A percentile compares a stretch with the other conserved stretches of the same genome.
These are phyloP conservation scores for Magnolia kwangsiensis DNA, from an alignment of 164 flowering plant genomes.

Conservation along the genomic window DNA sequence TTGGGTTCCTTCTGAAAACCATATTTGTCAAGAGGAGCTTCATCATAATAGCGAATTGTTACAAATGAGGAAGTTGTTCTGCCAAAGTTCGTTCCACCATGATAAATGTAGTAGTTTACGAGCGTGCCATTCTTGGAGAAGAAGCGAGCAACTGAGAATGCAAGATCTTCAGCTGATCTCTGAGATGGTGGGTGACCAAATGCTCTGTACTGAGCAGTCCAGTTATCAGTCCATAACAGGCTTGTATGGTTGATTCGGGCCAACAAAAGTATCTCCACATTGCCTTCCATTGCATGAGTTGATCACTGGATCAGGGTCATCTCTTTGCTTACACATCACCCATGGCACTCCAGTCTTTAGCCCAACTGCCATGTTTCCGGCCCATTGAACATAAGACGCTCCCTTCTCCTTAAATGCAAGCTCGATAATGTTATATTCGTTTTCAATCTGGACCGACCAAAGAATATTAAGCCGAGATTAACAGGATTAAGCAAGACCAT, in stretches of 20 bases:
- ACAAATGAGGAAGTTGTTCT: conserved; percentile 54
- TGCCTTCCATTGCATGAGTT: conserved; percentile 91
- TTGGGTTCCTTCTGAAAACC: conserved; percentile 78
- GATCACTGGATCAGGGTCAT: conserved; percentile 81
- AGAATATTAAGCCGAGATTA: too few relatives aligned
- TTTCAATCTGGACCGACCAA: conserved; percentile 58
- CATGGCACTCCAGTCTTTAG: conserved; percentile 74
- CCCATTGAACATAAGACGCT: conserved; percentile 10
- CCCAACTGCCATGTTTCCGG: conserved; percentile 19
- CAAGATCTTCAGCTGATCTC: conserved; percentile 90
- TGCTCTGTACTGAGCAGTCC: conserved; percentile 93
- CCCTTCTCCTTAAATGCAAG: not conserved
- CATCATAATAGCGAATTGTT: conserved; percentile 75
- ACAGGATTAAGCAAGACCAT: not conserved
- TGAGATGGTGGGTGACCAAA: conserved; percentile 89
- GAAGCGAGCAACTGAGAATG: conserved; percentile 76
- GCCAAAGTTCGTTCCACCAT: conserved; percentile 81
- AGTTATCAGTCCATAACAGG: conserved; percentile 94
- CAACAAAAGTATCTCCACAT: conserved; percentile 86
- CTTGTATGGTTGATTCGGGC: conserved; percentile 75
- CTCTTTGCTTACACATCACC: conserved; percentile 95
- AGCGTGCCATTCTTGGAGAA: conserved; percentile 76
- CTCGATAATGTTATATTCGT: conserved; percentile 71
- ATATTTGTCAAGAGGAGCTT: conserved; percentile 83
- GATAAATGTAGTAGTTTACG: conserved; percentile 82